A percentile compares a stretch with the other conserved stretches of the same genome.
phyloP scores from a whole-genome alignment of 805 yeast species.

The Pichia sporocuriosa region DNA sequence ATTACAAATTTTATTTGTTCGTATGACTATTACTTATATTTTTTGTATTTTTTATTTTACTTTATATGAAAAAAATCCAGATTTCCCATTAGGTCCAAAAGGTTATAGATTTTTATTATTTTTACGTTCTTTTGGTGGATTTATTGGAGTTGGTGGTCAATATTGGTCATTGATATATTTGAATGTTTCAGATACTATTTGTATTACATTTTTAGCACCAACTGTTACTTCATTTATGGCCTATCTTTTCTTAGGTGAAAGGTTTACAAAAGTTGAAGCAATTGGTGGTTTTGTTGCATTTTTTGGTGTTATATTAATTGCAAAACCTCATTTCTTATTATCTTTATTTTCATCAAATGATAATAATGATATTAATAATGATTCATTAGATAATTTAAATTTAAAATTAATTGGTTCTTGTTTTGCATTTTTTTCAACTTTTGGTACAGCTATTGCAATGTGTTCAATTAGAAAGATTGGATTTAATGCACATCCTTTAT shows the following conservation, averaged over 20 bases:
- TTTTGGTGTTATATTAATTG: slow-evolving; percentile 71
- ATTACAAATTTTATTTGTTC: slow-evolving; percentile 64
- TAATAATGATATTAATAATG: not conserved
- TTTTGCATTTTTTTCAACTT: slow-evolving; percentile 59
- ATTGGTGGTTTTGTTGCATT: slow-evolving; percentile 63
- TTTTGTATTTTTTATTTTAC: slow-evolving; percentile 50
- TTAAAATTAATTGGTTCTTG: slow-evolving; percentile 53
- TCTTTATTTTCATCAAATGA: slow-evolving; percentile 28
- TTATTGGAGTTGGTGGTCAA: slow-evolving; percentile 71
- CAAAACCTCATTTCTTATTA: slow-evolving; percentile 71
- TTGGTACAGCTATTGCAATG: slow-evolving; percentile 65
- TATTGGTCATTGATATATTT: slow-evolving; percentile 70
- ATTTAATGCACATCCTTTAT: slow-evolving; percentile 67
- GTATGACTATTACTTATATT: slow-evolving; percentile 67
- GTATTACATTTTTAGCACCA: slow-evolving; percentile 74
- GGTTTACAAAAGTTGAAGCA: slow-evolving; percentile 60
- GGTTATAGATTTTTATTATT: slow-evolving; percentile 6
- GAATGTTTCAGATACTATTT: slow-evolving; percentile 73
- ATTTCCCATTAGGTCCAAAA: slow-evolving; percentile 38
- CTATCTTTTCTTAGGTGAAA: slow-evolving; percentile 57
- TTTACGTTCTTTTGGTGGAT: slow-evolving; percentile 67
- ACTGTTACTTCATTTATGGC: slow-evolving; percentile 71
- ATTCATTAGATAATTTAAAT: not conserved
- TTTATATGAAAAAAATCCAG: slow-evolving; percentile 39
- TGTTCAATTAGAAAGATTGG: slow-evolving; percentile 72